These are phyloP conservation scores for Debaryomycetaceae sp. DNA, from an alignment of 1,139 yeast species.

Conservation along the genomic window DNA sequence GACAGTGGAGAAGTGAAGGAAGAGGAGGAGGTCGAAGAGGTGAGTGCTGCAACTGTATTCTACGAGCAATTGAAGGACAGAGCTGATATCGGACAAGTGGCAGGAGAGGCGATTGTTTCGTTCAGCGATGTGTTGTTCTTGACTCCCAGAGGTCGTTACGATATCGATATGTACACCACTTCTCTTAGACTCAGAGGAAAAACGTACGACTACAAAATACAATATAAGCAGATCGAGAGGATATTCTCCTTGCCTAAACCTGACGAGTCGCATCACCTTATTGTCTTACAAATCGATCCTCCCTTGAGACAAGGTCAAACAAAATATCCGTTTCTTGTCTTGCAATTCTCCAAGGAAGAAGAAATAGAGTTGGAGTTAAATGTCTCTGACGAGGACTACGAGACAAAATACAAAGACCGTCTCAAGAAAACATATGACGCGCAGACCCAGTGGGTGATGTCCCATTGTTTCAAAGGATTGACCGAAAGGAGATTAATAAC, in stretches of 20 bases:
- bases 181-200: constrained; percentile 93
- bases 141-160: constrained; percentile 98
- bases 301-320: constrained; percentile 92
- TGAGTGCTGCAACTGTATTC: constrained; percentile 77
- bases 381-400: constrained; percentile 77
- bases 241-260: constrained; percentile 91
- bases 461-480: constrained; percentile 86
- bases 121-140: constrained; percentile 88
- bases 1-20: constrained; percentile 30
- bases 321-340: constrained; percentile 84
- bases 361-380: constrained; percentile 89
- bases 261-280: constrained; percentile 85
- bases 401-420: constrained; percentile 71
- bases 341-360: constrained; percentile 87
- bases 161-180: constrained; percentile 86
- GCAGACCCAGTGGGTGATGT: constrained; percentile 79
- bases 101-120: constrained; percentile 96
- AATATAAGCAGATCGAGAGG: constrained; percentile 85
- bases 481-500: constrained; percentile 81
- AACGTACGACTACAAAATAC: constrained; percentile 95
- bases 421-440: constrained; percentile 77
- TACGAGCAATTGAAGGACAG: constrained; percentile 89
- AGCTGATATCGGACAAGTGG: constrained; percentile 94
- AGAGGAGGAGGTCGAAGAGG: constrained; percentile 50
- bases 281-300: constrained; percentile 90